Evolutionary conservation across 225 moss, liverwort and hornwort genomes (phyloP).

Genomic region (Sphagnum contortum): DNA sequence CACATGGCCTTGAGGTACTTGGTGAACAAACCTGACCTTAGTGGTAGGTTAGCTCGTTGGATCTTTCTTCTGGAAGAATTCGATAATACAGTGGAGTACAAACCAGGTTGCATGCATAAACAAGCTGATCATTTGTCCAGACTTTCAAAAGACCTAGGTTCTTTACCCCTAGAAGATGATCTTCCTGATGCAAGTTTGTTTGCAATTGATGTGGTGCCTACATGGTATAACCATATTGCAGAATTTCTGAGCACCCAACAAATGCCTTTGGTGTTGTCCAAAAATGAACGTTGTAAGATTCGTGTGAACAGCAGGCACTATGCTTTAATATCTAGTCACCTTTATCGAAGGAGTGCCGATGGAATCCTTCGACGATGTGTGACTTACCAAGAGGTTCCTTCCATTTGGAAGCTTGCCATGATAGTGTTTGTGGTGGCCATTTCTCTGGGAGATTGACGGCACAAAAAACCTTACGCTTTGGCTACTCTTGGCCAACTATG

Average conservation of each 20-base stretch:
- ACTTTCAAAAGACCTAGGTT: background rate
- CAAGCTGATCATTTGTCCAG: constrained; percentile 9
- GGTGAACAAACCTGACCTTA: constrained; percentile 5
- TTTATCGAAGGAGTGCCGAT: no score
- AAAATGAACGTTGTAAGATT: background rate
- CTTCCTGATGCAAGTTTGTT: background rate
- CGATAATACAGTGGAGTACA: constrained; percentile 2
- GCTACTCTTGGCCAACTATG: background rate
- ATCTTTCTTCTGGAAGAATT: background rate
- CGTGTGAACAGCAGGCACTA: background rate
- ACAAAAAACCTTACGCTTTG: background rate
- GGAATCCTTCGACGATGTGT: background rate
- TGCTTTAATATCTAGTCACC: background rate
- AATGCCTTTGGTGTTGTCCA: background rate
- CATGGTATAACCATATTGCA: constrained; percentile 5
- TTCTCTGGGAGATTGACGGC: background rate
- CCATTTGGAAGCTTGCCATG: background rate
- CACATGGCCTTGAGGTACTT: constrained; percentile 6
- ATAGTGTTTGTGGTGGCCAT: constrained; percentile 1
- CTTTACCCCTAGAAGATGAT: background rate
- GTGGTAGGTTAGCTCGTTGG: constrained; percentile 5
- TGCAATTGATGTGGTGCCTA: background rate
- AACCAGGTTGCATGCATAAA: background rate
- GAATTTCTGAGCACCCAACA: constrained; percentile 1
- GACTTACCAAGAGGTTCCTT: background rate